Conservation (phyloP, 2,329 filamentous ascomycete genomes). For the Eutypella sp. region DNA sequence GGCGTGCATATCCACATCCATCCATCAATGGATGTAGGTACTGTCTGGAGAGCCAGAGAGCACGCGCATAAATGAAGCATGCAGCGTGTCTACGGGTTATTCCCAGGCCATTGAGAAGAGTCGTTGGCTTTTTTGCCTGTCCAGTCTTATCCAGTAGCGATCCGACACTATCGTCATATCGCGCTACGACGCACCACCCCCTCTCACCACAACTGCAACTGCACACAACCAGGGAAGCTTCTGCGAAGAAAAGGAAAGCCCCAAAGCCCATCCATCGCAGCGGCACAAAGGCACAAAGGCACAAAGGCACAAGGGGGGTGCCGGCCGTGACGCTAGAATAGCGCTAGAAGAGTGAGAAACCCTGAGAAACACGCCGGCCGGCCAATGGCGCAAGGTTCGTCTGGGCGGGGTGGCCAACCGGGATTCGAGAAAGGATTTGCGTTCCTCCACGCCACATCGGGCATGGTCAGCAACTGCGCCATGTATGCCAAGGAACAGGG, state of each 20-base stretch:
- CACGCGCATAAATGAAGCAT: no score
- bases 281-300: neutral
- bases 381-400: slow-evolving; percentile 17
- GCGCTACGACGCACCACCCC: no score
- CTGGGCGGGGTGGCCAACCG: neutral
- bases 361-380: slow-evolving; percentile 4
- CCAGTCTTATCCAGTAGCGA: no score
- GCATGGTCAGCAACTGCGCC: neutral
- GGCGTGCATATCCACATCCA: neutral
- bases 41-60: no score
- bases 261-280: no score
- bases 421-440: neutral
- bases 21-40: no score
- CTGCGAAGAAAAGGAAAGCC: neutral
- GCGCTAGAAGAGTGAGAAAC: slow-evolving; percentile 31
- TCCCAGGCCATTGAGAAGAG: no score
- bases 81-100: no score
- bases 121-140: no score
- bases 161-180: no score
- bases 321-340: slow-evolving; percentile 30
- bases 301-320: neutral
- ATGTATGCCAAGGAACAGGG: neutral
- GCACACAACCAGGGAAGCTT: no score
- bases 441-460: neutral
- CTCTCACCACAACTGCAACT: no score